Evolutionary conservation across 2,329 filamentous ascomycete species (phyloP), one percentile per base, ranked within the genome.

Genomic region (Botryotinia calthae): DNA sequence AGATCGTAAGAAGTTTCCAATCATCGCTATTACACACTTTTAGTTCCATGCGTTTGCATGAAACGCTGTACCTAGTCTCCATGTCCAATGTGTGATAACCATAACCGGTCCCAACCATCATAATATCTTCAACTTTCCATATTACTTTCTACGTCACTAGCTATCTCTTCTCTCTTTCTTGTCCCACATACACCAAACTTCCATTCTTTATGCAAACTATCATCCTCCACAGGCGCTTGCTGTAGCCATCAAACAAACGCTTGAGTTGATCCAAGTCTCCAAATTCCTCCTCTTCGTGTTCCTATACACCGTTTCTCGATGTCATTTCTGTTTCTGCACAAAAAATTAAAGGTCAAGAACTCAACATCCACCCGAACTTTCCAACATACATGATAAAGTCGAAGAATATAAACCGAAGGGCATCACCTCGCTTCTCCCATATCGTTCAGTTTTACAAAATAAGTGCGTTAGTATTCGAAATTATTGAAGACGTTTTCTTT

Each of bases 401-500:
- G 34, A 10, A 67, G 40, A 67, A 42, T 8, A 16, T 16, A 25
- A 28, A 31, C 18, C 48, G 16, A 54, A 18, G 34, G 34, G 18
- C 4, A 40, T 22, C 7, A 10, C 48, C n/a, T 4, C 28, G 34
- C n/a, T 42, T n/a, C 34, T 25, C 48, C 48, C 65, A 56, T 56
- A 37, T 31, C 20, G 34, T 56, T n/a, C 34, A 28, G 25, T 66
- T 56, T 67, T 56, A 42, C 34, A 56, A 22, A 56, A 25, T 54
- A 31, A 56, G 18, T n/a, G 9, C n/a, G n/a, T 42, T 31, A 42
- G 54, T 42, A 22, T 56, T 67, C 48, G 31, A 28, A 4, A 42
- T 42, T 42, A 67, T 31, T 67, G 65, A 28, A 90, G 82, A 71
- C 89, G 85, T 81, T 90, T 90, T 73, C 89, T 84, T 80, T 91